These are phyloP conservation scores for Polytolypa hystricis DNA, from an alignment of 2,329 filamentous ascomycete species.

Conservation along the genomic window DNA sequence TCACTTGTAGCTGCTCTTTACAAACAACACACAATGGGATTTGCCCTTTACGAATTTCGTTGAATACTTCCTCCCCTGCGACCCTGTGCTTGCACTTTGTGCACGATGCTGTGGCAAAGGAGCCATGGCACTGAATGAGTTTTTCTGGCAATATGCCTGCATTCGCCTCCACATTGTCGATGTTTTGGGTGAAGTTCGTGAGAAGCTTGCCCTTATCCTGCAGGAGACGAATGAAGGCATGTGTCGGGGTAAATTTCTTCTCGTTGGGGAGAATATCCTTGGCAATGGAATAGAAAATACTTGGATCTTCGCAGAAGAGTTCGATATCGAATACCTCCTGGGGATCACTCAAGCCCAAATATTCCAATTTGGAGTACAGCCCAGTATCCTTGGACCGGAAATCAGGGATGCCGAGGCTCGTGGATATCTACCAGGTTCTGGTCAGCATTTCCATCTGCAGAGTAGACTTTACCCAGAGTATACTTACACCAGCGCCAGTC, in stretches of 20 bases:
- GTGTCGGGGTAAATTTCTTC: constrained; percentile 76
- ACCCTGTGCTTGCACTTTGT: constrained; percentile 68
- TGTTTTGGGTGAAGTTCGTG: constrained; percentile 98
- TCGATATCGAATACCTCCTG: constrained; percentile 93
- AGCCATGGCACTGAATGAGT: constrained; percentile 91
- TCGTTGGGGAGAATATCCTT: constrained; percentile 78
- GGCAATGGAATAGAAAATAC: constrained; percentile 82
- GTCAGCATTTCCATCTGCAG: constrained; percentile 6
- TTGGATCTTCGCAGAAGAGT: constrained; percentile 75
- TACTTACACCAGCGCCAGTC: constrained; percentile 66
- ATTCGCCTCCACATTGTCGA: constrained; percentile 85
- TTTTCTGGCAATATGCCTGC: constrained; percentile 73
- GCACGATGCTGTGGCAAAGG: constrained; percentile 85
- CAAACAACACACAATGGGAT: constrained; percentile 73
- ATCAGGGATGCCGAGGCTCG: constrained; percentile 90
- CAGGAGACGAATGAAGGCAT: constrained; percentile 83
- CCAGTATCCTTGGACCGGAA: constrained; percentile 90
- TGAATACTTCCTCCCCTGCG: constrained; percentile 65
- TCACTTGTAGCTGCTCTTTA: constrained; percentile 41
- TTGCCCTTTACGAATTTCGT: constrained; percentile 61
- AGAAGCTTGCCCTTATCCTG: constrained; percentile 81
- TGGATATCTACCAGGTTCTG: constrained; percentile 55
- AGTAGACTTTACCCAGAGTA: neutral
- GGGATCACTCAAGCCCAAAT: constrained; percentile 68
- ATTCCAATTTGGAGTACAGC: constrained; percentile 73